Conservation (phyloP, 1,284 basidiomycete species). For the Sutorius eximius region DNA sequence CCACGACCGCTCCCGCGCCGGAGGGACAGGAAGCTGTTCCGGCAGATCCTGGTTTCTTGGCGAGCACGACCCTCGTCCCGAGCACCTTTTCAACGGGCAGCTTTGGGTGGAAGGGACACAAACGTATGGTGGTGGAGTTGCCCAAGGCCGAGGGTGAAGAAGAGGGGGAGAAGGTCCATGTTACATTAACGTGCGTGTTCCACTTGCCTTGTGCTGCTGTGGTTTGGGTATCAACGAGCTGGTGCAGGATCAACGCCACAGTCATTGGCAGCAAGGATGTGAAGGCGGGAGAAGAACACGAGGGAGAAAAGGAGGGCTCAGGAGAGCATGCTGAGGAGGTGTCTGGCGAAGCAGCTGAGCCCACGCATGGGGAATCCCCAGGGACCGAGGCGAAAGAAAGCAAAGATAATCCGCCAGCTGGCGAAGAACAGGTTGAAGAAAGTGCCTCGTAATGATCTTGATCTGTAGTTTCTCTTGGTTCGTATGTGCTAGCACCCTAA, state of each 20-base stretch:
- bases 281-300: conserved; percentile 37
- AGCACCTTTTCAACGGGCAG: conserved; percentile 68
- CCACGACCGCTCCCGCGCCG: conserved; percentile 60
- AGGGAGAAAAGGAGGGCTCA: conserved; percentile 21
- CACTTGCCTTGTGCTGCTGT: conserved; percentile 1
- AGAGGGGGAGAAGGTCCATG: conserved; percentile 62
- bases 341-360: conserved; percentile 16
- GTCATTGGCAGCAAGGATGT: conserved; percentile 72
- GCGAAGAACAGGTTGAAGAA: conserved; percentile 24
- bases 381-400: conserved; percentile 16
- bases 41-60: conserved; percentile 62
- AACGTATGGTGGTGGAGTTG: conserved; percentile 65
- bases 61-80: conserved; percentile 55
- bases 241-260: conserved; percentile 68
- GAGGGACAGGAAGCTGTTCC: conserved; percentile 40
- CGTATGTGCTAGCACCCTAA: conserved; percentile 1
- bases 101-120: conserved; percentile 79
- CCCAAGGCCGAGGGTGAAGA: conserved; percentile 50
- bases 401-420: conserved; percentile 16
- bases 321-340: conserved; percentile 22
- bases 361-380: conserved; percentile 13
- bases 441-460: conserved; percentile 15
- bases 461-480: conserved; percentile 10
- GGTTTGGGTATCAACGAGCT: conserved; percentile 1
- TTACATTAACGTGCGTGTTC: conserved; percentile 67